Percentiles rank a stretch among this genome's conserved stretches.
These are phyloP conservation scores for Paramyrothecium sp. DNA, from an alignment of 2,329 filamentous ascomycete species.

Conservation along the genomic window DNA sequence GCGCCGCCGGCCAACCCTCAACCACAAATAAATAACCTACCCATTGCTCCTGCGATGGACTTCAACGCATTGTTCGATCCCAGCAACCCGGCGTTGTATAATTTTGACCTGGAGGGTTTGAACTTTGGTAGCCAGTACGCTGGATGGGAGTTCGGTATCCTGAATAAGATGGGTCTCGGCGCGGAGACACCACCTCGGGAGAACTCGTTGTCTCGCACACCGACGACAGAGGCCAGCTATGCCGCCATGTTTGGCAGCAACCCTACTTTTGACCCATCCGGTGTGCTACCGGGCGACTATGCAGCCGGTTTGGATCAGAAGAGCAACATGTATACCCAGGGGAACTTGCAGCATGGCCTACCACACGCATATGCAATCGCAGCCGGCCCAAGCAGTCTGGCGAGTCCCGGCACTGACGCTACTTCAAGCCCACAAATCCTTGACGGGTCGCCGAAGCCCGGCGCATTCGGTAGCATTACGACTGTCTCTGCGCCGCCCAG, in stretches of 20 bases:
- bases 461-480: conserved; percentile 24
- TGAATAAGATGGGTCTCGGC: conserved; percentile 82
- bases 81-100: conserved; percentile 89
- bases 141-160: conserved; percentile 91
- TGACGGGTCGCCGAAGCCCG: conserved; percentile 48
- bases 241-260: conserved; percentile 49
- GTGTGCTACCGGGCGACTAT: conserved; percentile 49
- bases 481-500: conserved; percentile 25
- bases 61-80: conserved; percentile 77
- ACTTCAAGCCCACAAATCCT: conserved; percentile 60
- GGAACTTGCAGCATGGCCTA: conserved; percentile 60
- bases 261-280: conserved; percentile 47
- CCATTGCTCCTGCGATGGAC: conserved; percentile 46
- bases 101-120: conserved; percentile 90
- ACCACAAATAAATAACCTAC: conserved; percentile 45
- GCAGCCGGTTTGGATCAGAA: conserved; percentile 47
- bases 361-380: conserved; percentile 66
- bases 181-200: conserved; percentile 77
- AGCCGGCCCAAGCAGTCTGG: conserved; percentile 59
- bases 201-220: conserved; percentile 42
- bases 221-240: conserved; percentile 35
- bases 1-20: conserved; percentile 48
- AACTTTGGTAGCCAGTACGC: conserved; percentile 92
- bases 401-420: conserved; percentile 63
- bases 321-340: conserved; percentile 50